Evolutionary conservation across 345 rosid species (phyloP).

Genomic region (Xanthoceras sorbifolium): DNA sequence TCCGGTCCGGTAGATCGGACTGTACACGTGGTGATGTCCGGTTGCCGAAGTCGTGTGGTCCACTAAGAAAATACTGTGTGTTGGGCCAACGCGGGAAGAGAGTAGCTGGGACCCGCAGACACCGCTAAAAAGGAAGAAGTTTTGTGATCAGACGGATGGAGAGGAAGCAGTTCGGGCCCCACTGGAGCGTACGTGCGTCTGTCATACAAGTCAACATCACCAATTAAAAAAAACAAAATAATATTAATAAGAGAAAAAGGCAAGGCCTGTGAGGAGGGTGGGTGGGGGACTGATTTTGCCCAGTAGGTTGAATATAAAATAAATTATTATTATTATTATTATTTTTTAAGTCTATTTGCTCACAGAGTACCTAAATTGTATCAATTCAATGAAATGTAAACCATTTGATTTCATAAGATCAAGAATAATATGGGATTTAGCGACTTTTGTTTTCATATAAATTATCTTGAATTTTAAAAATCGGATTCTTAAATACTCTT

Average conservation of each 20-base stretch:
- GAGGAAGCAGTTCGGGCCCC: background rate
- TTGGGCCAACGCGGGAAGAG: conserved; percentile 10
- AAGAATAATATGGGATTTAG: background rate
- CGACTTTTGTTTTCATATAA: too few relatives aligned
- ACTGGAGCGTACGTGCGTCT: conserved; percentile 26
- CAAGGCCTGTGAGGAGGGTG: background rate
- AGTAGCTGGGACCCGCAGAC: background rate
- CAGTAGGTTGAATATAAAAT: conserved; percentile 11
- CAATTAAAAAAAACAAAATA: background rate
- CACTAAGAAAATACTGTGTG: background rate
- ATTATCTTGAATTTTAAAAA: too few relatives aligned
- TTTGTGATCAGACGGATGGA: background rate
- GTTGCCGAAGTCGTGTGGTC: conserved; percentile 1
- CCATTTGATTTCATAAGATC: background rate
- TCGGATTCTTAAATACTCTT: too few relatives aligned
- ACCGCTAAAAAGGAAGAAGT: background rate
- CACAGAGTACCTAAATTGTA: background rate
- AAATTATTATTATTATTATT: background rate
- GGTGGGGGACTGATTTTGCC: background rate
- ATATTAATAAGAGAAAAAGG: background rate
- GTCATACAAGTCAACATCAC: conserved; percentile 22
- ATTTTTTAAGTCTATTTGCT: background rate
- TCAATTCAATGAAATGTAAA: too few relatives aligned
- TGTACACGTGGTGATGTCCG: conserved; percentile 37
- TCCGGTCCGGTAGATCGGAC: background rate